Base-by-base conservation (phyloP, 2,329 filamentous ascomycete species). In the Diatrype stigma region DNA sequence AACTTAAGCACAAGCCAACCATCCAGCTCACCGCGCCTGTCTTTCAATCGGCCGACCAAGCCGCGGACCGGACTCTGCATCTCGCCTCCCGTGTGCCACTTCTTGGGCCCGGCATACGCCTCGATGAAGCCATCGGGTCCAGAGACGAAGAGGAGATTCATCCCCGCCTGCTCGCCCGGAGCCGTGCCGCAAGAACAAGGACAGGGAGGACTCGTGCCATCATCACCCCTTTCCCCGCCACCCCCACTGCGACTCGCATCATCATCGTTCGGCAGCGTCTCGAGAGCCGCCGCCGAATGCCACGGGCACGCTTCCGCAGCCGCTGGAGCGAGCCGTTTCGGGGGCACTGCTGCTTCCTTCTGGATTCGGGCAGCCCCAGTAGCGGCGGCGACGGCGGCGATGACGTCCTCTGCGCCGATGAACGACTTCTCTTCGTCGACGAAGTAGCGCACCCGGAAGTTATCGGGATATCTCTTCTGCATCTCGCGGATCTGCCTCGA, bases 121-220 rank as follows among this genome's bases (percentile, higher is more conserved):
- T 81, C 79, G 37, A 97, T 79, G 70, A 97, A 97, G 0, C 94
- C 93, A 49, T 96, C 90, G 0, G 94, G 93, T 0, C 94, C 94
- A 1, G 91, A 96, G 1, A 97, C 81, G 50, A 96, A 76, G n/a
- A 96, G 74, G 19, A 96, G 67, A 53, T 84, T 85, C 56, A 79
- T 81, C 1, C 80, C 77, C 1, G 70, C 61, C 11, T 61, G 60
- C 6, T 60, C 61, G 11, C 56, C 45, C 1, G 48, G 51, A 10
- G 56, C 45, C 1, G n/a, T n/a, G 56, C 55, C 50, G 56, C 66
- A 65, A 23, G 52, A 52, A 55, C 69, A 63, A 6, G 56, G 48
- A 45, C 63, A 67, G 6, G 53, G 48, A 44, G 35, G 17, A 8
- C 28, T 34, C 47, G 40, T 11, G 51, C 26, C 2, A 45, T 30